phyloP scores from a whole-genome alignment of 2,329 filamentous ascomycete species.

The Pseudocercospora eumusae region DNA sequence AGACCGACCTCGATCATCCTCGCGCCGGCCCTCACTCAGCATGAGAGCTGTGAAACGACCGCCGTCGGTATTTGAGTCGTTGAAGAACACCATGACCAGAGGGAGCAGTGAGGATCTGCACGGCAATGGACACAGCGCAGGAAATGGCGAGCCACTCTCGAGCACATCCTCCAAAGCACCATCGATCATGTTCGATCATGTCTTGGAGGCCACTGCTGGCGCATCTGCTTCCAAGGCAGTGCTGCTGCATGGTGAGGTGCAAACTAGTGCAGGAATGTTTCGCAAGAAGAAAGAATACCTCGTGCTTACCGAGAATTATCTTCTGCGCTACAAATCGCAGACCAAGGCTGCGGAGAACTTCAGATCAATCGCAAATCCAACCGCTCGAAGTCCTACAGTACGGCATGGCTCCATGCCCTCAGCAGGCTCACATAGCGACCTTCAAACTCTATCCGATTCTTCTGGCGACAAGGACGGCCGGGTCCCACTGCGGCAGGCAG shows the following conservation, averaged over 20 bases:
- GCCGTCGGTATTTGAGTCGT: constrained; percentile 60
- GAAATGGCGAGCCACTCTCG: constrained; percentile 49
- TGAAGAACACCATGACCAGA: constrained; percentile 51
- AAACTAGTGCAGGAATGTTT: constrained; percentile 69
- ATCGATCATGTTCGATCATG: constrained; percentile 48
- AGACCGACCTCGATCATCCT: constrained; percentile 27
- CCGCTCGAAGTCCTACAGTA: constrained; percentile 47
- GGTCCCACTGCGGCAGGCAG: constrained; percentile 65
- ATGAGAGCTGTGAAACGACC: constrained; percentile 41
- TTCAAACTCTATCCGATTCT: constrained; percentile 55
- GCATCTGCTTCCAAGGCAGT: constrained; percentile 47
- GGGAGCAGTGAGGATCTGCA: constrained; percentile 52
- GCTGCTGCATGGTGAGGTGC: constrained; percentile 68
- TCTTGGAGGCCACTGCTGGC: constrained; percentile 24
- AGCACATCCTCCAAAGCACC: constrained; percentile 54
- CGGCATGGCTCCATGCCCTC: constrained; percentile 62
- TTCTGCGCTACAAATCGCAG: constrained; percentile 69
- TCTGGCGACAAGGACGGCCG: constrained; percentile 58
- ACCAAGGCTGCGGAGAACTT: constrained; percentile 66
- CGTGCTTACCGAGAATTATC: constrained; percentile 68
- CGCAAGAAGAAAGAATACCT: constrained; percentile 72
- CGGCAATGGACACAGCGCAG: constrained; percentile 16
- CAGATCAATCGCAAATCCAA: constrained; percentile 44
- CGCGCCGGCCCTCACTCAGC: constrained; percentile 36
- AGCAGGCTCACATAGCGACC: constrained; percentile 62